phyloP scores from a whole-genome alignment of 306 rosid genomes.

The Herpetospermum pedunculosum region DNA sequence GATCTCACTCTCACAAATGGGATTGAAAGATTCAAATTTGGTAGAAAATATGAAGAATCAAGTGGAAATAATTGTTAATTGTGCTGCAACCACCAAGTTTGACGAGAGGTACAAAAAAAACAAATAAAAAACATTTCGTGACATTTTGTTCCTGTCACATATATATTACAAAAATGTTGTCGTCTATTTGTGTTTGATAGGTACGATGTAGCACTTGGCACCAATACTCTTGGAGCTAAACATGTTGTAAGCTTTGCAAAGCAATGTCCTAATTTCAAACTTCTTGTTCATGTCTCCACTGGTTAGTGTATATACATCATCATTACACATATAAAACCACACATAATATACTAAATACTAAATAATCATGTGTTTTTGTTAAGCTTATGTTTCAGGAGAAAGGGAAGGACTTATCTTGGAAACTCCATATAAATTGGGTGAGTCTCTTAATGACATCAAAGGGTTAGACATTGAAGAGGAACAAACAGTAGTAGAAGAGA shows the following conservation, averaged over 20 bases:
- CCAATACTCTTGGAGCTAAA: slow-evolving; percentile 59
- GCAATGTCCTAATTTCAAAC: slow-evolving; percentile 33
- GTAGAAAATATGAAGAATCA: slow-evolving; percentile 33
- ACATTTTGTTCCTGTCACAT: neutral
- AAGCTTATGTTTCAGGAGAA: slow-evolving; percentile 83
- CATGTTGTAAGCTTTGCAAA: slow-evolving; percentile 51
- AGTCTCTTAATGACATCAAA: slow-evolving; percentile 39
- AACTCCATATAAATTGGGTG: slow-evolving; percentile 37
- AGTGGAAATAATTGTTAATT: slow-evolving; percentile 43
- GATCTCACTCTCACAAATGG: slow-evolving; percentile 33
- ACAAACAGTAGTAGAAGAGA: slow-evolving; percentile 20
- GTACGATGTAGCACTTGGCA: slow-evolving; percentile 43
- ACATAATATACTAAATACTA: too few relatives aligned
- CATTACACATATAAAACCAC: too few relatives aligned
- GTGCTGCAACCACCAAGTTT: slow-evolving; percentile 76
- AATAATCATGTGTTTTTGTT: slow-evolving; percentile 4
- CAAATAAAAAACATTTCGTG: neutral
- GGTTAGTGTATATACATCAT: slow-evolving; percentile 27
- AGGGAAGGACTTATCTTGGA: slow-evolving; percentile 49
- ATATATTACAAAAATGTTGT: neutral
- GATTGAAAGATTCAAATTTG: slow-evolving; percentile 33
- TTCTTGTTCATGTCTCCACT: slow-evolving; percentile 63
- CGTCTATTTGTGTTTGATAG: slow-evolving; percentile 13
- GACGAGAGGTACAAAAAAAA: slow-evolving; percentile 50
- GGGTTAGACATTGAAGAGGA: slow-evolving; percentile 53